Evolutionary conservation across 2,329 filamentous ascomycete genomes (phyloP).

Genomic region (Verticillium albo-atrum): DNA sequence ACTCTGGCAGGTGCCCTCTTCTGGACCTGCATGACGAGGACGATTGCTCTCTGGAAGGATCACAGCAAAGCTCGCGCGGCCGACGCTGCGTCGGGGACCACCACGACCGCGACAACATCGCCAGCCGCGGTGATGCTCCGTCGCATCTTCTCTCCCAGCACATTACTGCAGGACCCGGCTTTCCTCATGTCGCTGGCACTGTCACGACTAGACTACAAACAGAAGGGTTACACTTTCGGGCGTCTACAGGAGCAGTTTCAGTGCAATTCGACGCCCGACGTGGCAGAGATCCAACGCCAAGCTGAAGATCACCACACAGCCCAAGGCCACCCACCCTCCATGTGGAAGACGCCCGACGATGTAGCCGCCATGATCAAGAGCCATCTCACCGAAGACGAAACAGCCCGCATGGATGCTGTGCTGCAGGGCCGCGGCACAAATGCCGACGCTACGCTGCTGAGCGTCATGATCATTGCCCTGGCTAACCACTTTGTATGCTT

Average conservation of each 20-base stretch:
- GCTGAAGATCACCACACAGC: neutral
- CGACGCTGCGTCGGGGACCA: slow-evolving; percentile 4
- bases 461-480: neutral
- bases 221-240: slow-evolving; percentile 8
- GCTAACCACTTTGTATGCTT: slow-evolving; percentile 7
- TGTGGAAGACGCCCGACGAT: slow-evolving; percentile 7
- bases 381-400: neutral
- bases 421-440: neutral
- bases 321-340: slow-evolving; percentile 1
- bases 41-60: slow-evolving; percentile 8
- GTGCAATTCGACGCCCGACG: neutral
- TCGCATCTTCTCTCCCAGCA: neutral
- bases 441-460: neutral
- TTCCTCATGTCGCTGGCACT: slow-evolving; percentile 5
- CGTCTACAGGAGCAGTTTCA: slow-evolving; percentile 7
- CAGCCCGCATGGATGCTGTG: slow-evolving; percentile 1
- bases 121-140: neutral
- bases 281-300: neutral
- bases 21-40: slow-evolving; percentile 11
- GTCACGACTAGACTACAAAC: slow-evolving; percentile 6
- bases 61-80: neutral
- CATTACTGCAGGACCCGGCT: neutral
- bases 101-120: neutral
- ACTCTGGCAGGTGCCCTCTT: slow-evolving; percentile 11
- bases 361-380: neutral